Conservation (phyloP, 2,329 filamentous ascomycete genomes). For the Trichoderma lentiforme region DNA sequence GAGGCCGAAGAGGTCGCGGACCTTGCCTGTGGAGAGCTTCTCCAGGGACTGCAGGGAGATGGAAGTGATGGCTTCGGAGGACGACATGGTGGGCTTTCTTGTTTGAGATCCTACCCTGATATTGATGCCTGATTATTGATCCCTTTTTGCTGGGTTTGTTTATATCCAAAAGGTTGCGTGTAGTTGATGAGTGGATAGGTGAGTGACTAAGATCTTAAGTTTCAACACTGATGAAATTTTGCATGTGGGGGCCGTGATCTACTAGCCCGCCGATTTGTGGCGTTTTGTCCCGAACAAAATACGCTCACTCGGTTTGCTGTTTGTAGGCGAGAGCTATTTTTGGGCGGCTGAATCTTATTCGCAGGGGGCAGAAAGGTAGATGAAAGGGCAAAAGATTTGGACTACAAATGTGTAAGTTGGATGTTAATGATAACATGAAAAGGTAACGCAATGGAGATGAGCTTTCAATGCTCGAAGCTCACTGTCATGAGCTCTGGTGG, state of each 20-base stretch:
- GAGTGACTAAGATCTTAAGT: slow-evolving; percentile 11
- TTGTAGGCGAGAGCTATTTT: neutral
- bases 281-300: neutral
- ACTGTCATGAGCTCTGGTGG: neutral
- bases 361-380: neutral
- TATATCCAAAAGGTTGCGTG: neutral
- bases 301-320: neutral
- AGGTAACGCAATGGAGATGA: neutral
- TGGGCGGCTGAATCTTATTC: neutral
- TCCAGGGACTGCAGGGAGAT: slow-evolving; percentile 31
- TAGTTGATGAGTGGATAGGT: neutral
- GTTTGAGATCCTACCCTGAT: neutral
- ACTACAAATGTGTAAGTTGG: neutral
- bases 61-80: slow-evolving; percentile 8
- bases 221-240: neutral
- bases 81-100: neutral
- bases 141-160: no score
- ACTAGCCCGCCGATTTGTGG: slow-evolving; percentile 3
- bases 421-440: neutral
- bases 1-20: slow-evolving; percentile 75
- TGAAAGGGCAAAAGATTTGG: neutral
- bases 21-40: slow-evolving; percentile 57
- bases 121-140: neutral
- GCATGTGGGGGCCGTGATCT: neutral
- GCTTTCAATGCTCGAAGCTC: neutral